Evolutionary conservation across 1,139 yeast species (phyloP), one percentile per base, ranked within the genome.

Genomic region (Geotrichum armillariae): DNA sequence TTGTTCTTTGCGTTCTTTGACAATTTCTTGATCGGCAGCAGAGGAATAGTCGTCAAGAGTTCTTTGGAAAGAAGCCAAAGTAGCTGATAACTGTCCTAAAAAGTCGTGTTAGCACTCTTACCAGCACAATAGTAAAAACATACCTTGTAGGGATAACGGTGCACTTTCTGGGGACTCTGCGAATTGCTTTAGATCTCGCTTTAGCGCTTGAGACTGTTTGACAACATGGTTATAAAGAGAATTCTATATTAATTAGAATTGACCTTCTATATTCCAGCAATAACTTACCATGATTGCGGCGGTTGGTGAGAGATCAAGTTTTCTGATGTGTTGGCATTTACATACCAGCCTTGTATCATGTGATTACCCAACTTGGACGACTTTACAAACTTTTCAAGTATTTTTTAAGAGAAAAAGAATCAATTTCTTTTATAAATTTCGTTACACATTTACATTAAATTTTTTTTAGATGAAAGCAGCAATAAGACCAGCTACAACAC

Each of bases 141-240:
- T 57, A 37, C 83, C 88, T 64, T 85, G 91, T 16, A 88, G 67
- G 1, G 95, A 82, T 51, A 85, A 71, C 11, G 95, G 94, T 1
- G 93, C 79, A 5, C 81, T 76, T 23, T 81, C 75, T 11, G 88
- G 76, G 55, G 84, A 80, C 53, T 75, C 72, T 57, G 88, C 93
- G 58, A 91, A 84, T 52, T 74, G 69, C 17, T 78, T 74, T 47
- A 91, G 68, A 60, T 90, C 96, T 56, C 78, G 79, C 55, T 82
- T 78, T 50, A 91, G 70, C 36, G 83, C 75, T 61, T 82, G 88
- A 36, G 90, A 80, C 68, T 90, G 96, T 66, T 88, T 89, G 54
- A 86, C 76, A 8, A 96, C 96, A 67, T 88, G 95, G 69, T 88
- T 91, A 69, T 85, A 89, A 48, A 90, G 73, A 25, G 95, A 82